Percentiles rank a stretch among this genome's conserved stretches.
These are phyloP conservation scores for Dipodascus geniculatus DNA, from an alignment of 805 yeast species.

Conservation along the genomic window DNA sequence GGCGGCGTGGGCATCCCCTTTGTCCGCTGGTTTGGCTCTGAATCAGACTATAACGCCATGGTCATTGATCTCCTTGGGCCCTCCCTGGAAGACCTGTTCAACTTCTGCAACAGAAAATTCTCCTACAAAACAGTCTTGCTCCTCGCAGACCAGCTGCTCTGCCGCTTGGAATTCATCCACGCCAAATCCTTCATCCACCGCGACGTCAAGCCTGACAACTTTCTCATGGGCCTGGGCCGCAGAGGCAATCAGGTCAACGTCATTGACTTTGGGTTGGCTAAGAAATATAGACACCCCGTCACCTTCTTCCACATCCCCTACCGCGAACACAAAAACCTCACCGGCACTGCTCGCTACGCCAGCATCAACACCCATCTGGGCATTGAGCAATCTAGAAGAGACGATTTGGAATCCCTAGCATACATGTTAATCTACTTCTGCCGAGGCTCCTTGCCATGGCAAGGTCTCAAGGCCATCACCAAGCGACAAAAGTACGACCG, in stretches of 20 bases:
- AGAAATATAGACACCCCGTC: constrained; percentile 88
- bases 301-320: constrained; percentile 92
- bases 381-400: constrained; percentile 91
- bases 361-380: constrained; percentile 93
- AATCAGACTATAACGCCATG: constrained; percentile 93
- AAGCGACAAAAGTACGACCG: constrained; percentile 96
- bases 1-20: constrained; percentile 98
- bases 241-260: constrained; percentile 93
- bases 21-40: constrained; percentile 94
- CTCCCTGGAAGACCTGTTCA: constrained; percentile 86
- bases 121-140: constrained; percentile 86
- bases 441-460: constrained; percentile 96
- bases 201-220: constrained; percentile 76
- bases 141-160: constrained; percentile 86
- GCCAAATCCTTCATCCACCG: constrained; percentile 85
- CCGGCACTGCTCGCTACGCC: constrained; percentile 97
- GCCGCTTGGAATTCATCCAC: constrained; percentile 90
- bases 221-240: constrained; percentile 80
- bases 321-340: constrained; percentile 88
- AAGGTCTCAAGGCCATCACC: constrained; percentile 95
- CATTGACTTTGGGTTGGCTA: constrained; percentile 88
- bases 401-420: constrained; percentile 91
- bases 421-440: constrained; percentile 93
- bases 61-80: constrained; percentile 95
- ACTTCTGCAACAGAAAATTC: constrained; percentile 89